A percentile compares a stretch with the other conserved stretches of the same genome.
These are phyloP conservation scores for Talaromyces funiculosus DNA, from an alignment of 2,329 filamentous ascomycete genomes.

Conservation along the genomic window DNA sequence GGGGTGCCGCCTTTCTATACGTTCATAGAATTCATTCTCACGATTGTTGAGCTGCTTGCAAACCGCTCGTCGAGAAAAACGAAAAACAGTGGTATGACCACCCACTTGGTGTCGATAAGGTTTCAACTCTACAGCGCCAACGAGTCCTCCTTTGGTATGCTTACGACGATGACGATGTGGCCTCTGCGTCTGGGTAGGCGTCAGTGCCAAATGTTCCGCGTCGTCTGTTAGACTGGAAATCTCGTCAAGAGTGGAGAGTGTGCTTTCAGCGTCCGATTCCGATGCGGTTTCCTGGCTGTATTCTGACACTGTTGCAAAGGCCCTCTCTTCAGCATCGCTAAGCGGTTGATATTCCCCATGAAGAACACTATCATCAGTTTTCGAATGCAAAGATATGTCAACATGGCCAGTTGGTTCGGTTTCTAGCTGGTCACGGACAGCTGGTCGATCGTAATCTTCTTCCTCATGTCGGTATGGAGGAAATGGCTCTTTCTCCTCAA, in stretches of 20 bases:
- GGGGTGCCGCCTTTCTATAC: constrained; percentile 83
- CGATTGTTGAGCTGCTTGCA: constrained; percentile 98
- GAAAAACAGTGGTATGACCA: constrained; percentile 91
- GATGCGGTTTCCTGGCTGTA: constrained; percentile 35
- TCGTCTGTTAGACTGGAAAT: constrained; percentile 53
- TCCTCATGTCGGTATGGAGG: constrained; percentile 10
- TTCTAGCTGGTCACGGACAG: constrained; percentile 1
- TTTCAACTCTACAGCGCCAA: constrained; percentile 91
- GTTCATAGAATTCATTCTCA: constrained; percentile 98
- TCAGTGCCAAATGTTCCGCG: constrained; percentile 44
- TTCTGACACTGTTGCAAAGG: constrained; percentile 33
- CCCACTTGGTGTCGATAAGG: constrained; percentile 97
- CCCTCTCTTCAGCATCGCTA: constrained; percentile 34
- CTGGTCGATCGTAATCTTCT: constrained; percentile 1
- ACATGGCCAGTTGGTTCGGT: constrained; percentile 45
- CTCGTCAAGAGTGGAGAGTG: constrained; percentile 42
- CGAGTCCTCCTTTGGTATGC: constrained; percentile 44
- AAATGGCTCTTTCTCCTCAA: constrained; percentile 25
- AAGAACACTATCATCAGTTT: constrained; percentile 55
- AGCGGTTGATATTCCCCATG: constrained; percentile 52
- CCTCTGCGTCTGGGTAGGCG: constrained; percentile 31
- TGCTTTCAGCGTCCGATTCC: constrained; percentile 42
- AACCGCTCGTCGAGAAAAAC: constrained; percentile 88
- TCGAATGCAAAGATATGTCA: constrained; percentile 57
- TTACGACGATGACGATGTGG: constrained; percentile 23